These are phyloP conservation scores for Dentipellis fragilis DNA, from an alignment of 768 basidiomycete genomes.

Conservation along the genomic window DNA sequence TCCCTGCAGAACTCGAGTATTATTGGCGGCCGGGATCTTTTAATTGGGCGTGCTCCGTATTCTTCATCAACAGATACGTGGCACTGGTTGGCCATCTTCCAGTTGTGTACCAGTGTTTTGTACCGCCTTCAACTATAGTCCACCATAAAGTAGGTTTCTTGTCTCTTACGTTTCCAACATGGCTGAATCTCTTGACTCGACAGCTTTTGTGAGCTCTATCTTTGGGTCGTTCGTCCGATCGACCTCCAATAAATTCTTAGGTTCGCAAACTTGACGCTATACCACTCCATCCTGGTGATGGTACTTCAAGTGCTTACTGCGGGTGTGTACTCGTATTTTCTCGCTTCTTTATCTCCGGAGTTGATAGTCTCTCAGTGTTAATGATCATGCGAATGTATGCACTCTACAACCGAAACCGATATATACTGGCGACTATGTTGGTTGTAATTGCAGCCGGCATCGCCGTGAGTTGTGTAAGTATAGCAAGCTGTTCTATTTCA, in stretches of 20 bases:
- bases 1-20: conserved; percentile 29
- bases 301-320: not conserved
- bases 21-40: conserved; percentile 27
- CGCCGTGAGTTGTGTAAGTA: not conserved
- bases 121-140: not conserved
- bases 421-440: not conserved
- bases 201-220: no score
- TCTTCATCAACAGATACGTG: conserved; percentile 16
- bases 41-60: conserved; percentile 11
- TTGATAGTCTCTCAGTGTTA: not conserved
- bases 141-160: not conserved
- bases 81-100: conserved; percentile 15
- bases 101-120: conserved; percentile 5
- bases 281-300: not conserved
- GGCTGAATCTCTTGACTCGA: no score
- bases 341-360: no score
- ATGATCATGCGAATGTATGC: conserved; percentile 1
- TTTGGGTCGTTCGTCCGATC: no score
- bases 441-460: not conserved
- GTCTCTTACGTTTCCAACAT: not conserved
- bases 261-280: not conserved
- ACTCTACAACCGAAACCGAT: not conserved
- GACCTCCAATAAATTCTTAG: not conserved
- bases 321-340: not conserved
- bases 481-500: not conserved